These are phyloP conservation scores for Rachicladosporium sp. DNA, from an alignment of 2,329 filamentous ascomycete genomes.

Conservation along the genomic window DNA sequence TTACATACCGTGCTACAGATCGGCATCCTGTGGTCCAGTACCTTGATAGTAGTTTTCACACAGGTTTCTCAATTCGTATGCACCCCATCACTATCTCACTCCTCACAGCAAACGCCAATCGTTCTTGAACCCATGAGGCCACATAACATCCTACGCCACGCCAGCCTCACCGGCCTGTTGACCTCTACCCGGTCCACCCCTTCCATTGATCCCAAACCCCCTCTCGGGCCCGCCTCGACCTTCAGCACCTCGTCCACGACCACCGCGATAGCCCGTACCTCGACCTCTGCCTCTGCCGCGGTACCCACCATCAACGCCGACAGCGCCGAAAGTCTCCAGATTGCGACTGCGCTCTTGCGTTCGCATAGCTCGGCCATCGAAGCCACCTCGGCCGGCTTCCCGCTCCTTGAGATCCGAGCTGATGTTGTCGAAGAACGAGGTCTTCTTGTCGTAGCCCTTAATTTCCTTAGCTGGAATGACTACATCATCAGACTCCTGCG, in stretches of 20 bases:
- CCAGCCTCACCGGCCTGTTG: too few species aligned
- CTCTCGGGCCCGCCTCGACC: too few species aligned
- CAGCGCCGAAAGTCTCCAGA: slow-evolving; percentile 94
- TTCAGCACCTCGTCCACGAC: not conserved
- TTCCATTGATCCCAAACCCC: too few species aligned
- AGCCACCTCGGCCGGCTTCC: slow-evolving; percentile 44
- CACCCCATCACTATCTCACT: too few species aligned
- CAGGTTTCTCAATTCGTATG: too few species aligned
- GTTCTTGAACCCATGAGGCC: too few species aligned
- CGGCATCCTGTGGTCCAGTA: too few species aligned
- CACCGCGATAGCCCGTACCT: slow-evolving; percentile 55
- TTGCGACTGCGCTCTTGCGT: slow-evolving; percentile 90
- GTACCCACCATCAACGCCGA: slow-evolving; percentile 70
- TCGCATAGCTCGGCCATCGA: slow-evolving; percentile 78
- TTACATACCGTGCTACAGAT: too few species aligned
- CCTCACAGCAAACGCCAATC: too few species aligned
- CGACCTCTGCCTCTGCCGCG: slow-evolving; percentile 68
- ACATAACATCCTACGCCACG: too few species aligned
- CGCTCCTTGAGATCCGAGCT: slow-evolving; percentile 87
- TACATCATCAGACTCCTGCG: slow-evolving; percentile 26
- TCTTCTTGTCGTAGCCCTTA: slow-evolving; percentile 69
- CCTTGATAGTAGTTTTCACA: too few species aligned
- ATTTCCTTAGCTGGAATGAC: slow-evolving; percentile 32
- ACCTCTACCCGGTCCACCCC: too few species aligned
- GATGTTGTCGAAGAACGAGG: slow-evolving; percentile 96